Evolutionary conservation across 1,284 basidiomycete genomes (phyloP), one percentile per base, ranked within the genome.

Genomic region (Apiotrichum montevideense): DNA sequence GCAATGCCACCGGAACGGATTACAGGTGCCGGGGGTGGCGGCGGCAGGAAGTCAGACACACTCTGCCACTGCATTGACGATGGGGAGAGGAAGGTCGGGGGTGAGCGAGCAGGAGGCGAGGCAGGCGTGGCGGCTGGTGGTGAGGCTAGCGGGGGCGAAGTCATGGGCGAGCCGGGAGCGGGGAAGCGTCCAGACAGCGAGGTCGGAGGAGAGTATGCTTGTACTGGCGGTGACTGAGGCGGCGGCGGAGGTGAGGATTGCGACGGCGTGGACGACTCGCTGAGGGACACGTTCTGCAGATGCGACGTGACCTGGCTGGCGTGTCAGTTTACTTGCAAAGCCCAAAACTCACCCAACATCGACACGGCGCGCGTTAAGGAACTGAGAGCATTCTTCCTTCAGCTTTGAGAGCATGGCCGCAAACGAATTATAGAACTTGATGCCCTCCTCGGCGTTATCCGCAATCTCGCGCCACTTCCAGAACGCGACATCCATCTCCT

Each of bases 391-490:
- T 2, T 80, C 79, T 56, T 87, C 85, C 68, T 85, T 86, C 77
- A 92, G 88, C 60, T 85, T 82, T 7, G 80, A 76, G 2, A 93
- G 74, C 46, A 91, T 83, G 10, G 80, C 82, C 3, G 83, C 81
- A 54, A 95, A 81, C 64, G 87, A 85, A 60, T 90, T 89, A 71
- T 95, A 92, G 68, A 94, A 94, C 86, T 91, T 87, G 63, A 90
- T 81, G 1, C 94, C 94, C 71, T 97, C 93, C 52, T 89, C 86
- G 11, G 95, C 79, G 71, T 97, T 92, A 54, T 84, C 83, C 2
- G 80, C 80, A 14, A 96, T 87, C 74, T 97, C 93, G 51, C 84
- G 81, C 75, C 94, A 96, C 69, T 91, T 91, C 76, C 86, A 86
- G 74, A 91, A 90, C 0, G 91, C 89, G 39, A 87, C 75, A 64